Evolutionary conservation across 345 rosid species (phyloP).

Genomic region (Lumnitzera littorea): DNA sequence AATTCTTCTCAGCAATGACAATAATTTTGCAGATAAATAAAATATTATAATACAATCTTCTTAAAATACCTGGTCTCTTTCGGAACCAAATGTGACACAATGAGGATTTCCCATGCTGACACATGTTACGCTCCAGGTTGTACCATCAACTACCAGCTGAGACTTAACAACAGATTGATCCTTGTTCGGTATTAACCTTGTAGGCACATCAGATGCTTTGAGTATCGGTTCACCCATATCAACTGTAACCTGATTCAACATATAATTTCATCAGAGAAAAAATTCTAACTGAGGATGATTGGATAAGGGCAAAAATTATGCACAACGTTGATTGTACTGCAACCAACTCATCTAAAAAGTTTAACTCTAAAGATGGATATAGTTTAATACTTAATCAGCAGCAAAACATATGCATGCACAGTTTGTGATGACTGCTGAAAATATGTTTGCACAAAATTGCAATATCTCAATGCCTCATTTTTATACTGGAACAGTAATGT

Average conservation of each 20-base stretch:
- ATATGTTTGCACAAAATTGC: no score
- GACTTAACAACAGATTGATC: conserved; percentile 52
- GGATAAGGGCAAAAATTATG: background rate
- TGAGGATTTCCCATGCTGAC: conserved; percentile 99
- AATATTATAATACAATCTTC: background rate
- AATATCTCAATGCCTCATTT: no score
- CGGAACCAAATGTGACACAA: conserved; percentile 69
- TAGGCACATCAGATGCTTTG: conserved; percentile 75
- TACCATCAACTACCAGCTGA: conserved; percentile 68
- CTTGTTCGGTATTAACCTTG: conserved; percentile 58
- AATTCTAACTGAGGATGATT: background rate
- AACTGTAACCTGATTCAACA: conserved; percentile 65
- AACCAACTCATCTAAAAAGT: no score
- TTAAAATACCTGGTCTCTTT: conserved; percentile 48
- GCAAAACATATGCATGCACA: no score
- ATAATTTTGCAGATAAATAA: background rate
- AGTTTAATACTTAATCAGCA: no score
- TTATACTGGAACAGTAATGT: no score
- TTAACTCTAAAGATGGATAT: no score
- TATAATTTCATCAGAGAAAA: background rate
- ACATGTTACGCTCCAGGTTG: conserved; percentile 86
- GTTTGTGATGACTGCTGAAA: no score
- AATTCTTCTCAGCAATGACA: background rate
- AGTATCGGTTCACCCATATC: conserved; percentile 94
- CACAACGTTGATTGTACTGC: no score